A percentile compares a stretch with the other conserved stretches of the same genome.
These are phyloP conservation scores for Cercospora citrullina DNA, from an alignment of 2,329 filamentous ascomycete species.

Conservation along the genomic window DNA sequence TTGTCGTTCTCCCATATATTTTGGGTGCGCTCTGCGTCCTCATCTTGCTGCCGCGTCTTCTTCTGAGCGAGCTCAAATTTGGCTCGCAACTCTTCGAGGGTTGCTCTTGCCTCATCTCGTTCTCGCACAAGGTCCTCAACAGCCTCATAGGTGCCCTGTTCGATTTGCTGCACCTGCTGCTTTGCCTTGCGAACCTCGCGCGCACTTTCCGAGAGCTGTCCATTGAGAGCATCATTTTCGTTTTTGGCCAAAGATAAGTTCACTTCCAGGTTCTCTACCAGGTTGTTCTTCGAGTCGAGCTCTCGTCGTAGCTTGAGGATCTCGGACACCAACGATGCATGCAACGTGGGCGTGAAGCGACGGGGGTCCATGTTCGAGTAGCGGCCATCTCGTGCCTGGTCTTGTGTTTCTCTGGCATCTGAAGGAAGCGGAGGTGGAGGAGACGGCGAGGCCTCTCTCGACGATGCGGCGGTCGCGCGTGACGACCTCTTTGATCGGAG, in stretches of 20 bases:
- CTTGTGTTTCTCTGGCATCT: conserved; percentile 41
- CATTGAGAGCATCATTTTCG: conserved; percentile 72
- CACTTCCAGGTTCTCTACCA: conserved; percentile 81
- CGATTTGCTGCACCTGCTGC: conserved; percentile 80
- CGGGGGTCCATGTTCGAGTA: conserved; percentile 77
- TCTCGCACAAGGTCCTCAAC: conserved; percentile 81
- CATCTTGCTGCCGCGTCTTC: conserved; percentile 74
- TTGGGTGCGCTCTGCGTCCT: conserved; percentile 76
- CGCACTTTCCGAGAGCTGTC: conserved; percentile 60
- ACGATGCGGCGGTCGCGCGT: conserved; percentile 54
- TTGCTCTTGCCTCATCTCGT: conserved; percentile 78
- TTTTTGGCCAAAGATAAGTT: conserved; percentile 68
- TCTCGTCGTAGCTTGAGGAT: conserved; percentile 85
- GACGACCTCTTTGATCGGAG: conserved; percentile 63
- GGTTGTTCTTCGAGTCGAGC: conserved; percentile 81
- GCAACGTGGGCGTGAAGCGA: conserved; percentile 90
- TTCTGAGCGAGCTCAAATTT: conserved; percentile 77
- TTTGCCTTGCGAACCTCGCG: conserved; percentile 81
- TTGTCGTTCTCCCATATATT: conserved; percentile 82
- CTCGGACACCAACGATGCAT: conserved; percentile 91
- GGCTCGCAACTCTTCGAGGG: conserved; percentile 68
- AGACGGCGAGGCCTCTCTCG: conserved; percentile 64
- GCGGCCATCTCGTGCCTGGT: conserved; percentile 52
- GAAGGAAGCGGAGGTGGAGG: conserved; percentile 55
- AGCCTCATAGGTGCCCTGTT: conserved; percentile 84